phyloP scores from a whole-genome alignment of 768 basidiomycete genomes.

The Lactifluus volemus region DNA sequence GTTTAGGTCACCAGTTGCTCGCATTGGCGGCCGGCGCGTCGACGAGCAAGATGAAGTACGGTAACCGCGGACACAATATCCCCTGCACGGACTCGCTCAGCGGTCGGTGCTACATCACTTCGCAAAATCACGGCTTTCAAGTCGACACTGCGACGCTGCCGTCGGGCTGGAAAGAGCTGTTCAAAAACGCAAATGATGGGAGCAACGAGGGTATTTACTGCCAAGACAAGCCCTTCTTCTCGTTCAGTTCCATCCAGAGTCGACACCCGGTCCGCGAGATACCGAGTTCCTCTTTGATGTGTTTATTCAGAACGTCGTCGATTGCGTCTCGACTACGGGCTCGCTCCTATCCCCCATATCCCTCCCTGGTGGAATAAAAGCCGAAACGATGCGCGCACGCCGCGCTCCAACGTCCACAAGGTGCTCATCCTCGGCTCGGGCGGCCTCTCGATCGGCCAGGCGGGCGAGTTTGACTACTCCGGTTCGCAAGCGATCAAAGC shows the following conservation, averaged over 20 bases:
- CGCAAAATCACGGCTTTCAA: constrained; percentile 97
- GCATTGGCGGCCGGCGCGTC: constrained; percentile 89
- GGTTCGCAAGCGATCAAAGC: constrained; percentile 99
- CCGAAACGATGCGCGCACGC: constrained; percentile 71
- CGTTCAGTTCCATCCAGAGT: constrained; percentile 98
- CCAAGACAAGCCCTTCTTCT: constrained; percentile 90
- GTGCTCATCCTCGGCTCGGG: constrained; percentile 97
- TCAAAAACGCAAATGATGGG: constrained; percentile 92
- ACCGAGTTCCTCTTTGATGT: constrained; percentile 99
- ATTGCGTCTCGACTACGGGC: constrained; percentile 59
- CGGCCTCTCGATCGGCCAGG: constrained; percentile 96
- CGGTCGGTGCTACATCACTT: constrained; percentile 97
- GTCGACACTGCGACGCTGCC: constrained; percentile 78
- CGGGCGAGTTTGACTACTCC: constrained; percentile 99
- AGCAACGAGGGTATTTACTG: constrained; percentile 98
- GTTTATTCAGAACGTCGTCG: constrained; percentile 81
- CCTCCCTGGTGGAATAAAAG: constrained; percentile 74
- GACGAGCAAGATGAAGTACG: constrained; percentile 99
- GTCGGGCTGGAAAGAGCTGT: constrained; percentile 85
- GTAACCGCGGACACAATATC: constrained; percentile 98
- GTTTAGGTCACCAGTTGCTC: constrained; percentile 94
- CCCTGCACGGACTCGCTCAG: constrained; percentile 92
- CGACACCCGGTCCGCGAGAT: constrained; percentile 91
- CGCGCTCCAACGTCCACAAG: constrained; percentile 75
- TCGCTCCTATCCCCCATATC: constrained; percentile 42